Evolutionary conservation across 1,284 basidiomycete genomes (phyloP), one percentile per base, ranked within the genome.

Genomic region (Coniophora puteana): DNA sequence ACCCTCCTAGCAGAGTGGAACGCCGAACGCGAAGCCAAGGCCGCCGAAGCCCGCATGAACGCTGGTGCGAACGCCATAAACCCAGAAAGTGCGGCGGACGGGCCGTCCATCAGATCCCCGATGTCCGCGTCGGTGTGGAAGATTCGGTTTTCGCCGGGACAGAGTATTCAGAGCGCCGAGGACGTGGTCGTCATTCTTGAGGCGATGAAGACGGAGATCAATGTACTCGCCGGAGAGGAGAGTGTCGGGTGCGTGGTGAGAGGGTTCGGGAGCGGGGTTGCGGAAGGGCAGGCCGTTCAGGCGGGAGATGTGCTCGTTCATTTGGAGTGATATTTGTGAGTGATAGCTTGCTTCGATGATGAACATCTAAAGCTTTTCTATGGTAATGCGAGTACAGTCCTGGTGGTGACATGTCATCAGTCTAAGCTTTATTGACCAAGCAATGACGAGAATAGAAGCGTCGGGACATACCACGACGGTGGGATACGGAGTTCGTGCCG

Each of bases 161-260:
- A 80, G 36, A 48, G 53, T 0, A 65, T 84, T 27, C 46, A 58
- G 10, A 62, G 67, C 1, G 62, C 63, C 0, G 72, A 75, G 8
- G 68, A 80, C 24, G 65, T 75, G 13, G 48, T 84, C 34, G 50
- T 78, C 4, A 66, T 85, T 17, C 65, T 87, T 13, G 81, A 85
- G 55, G 82, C 83, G 1, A 87, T 86, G 84, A 87, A 88, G 62
- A 83, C 77, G 5, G 83, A 85, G 54, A 72, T 80, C 30, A 64
- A 66, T 12, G 50, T 81, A 5, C 57, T 54, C 35, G 69, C 72
- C 0, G 72, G 71, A 1, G 66, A 70, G 17, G 66, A 65, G 18
- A 68, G 69, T 40, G 53, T 75, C 3, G 76, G 76, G 1, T 68
- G 65, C 35, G 67, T 45, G 17, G 62, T 79, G 1, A 55, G 54